These are phyloP conservation scores for Strobilomyces confusus DNA, from an alignment of 768 basidiomycete genomes.

Conservation along the genomic window DNA sequence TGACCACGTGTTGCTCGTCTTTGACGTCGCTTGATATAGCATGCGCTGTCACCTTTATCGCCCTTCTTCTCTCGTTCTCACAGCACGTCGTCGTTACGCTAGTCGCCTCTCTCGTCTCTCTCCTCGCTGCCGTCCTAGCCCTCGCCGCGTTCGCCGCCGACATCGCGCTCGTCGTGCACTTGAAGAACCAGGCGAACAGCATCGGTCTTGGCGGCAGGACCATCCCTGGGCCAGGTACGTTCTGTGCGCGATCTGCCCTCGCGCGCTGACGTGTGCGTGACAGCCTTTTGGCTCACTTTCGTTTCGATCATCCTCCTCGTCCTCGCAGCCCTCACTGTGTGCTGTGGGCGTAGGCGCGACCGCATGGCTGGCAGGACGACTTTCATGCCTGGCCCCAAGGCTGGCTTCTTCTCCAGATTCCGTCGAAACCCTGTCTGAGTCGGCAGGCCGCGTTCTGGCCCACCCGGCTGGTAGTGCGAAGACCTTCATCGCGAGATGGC, in stretches of 20 bases:
- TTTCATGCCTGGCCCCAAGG: slow-evolving; percentile 21
- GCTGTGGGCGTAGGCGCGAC: slow-evolving; percentile 59
- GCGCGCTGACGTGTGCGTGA: not conserved
- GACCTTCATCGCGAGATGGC: not conserved
- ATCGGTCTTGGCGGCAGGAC: slow-evolving; percentile 44
- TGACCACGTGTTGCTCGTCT: slow-evolving; percentile 2
- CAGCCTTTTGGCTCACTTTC: slow-evolving; percentile 77
- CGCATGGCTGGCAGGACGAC: slow-evolving; percentile 42
- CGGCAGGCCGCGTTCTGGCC: not conserved
- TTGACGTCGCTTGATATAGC: slow-evolving; percentile 27
- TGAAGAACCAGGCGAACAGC: slow-evolving; percentile 53
- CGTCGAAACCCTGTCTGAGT: slow-evolving; percentile 30
- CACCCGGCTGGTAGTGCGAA: not conserved
- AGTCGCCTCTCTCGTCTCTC: slow-evolving; percentile 47
- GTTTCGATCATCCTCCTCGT: slow-evolving; percentile 58
- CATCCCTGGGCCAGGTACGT: slow-evolving; percentile 59
- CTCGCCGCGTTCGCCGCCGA: slow-evolving; percentile 75
- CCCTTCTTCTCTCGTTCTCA: slow-evolving; percentile 59
- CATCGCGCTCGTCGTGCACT: slow-evolving; percentile 63
- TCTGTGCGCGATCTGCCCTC: not conserved
- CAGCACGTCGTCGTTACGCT: slow-evolving; percentile 46
- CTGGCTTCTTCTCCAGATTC: slow-evolving; percentile 35
- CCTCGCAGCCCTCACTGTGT: slow-evolving; percentile 64
- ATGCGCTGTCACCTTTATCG: slow-evolving; percentile 57
- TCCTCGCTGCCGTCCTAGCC: slow-evolving; percentile 65